Base-by-base conservation (phyloP, 257 asterid genomes). In the Nicotiana benthamiana region DNA sequence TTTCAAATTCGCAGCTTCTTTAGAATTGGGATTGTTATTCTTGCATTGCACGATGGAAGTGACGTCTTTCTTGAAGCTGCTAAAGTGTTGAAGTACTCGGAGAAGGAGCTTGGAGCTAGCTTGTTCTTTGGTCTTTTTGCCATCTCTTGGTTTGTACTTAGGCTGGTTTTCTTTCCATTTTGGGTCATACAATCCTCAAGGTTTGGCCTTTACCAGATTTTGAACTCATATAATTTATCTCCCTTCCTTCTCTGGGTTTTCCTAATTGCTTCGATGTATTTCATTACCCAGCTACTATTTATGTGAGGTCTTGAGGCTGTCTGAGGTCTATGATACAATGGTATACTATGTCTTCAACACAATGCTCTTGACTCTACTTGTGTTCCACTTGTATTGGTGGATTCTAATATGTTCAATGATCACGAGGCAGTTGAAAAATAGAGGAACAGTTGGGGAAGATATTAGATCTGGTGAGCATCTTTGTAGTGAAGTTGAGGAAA, bases 381-480 rank as follows among this genome's bases (percentile, higher is more conserved):
- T 90, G 85, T 96, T 96, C 85, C 99, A 96, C 87, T 80, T 94
- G 72, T 96, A 96, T 86, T 96, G 98, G 99, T 94, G 99, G 97
- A 74, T 88, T 61, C 99, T 96, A 83, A 96, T 96, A 75, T 91
- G 83, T 78, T 79, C 94, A 28, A 94, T 96, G 99, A 89, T 93
- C 86, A 81, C 17, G 72, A 90, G 91, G 85, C 99, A 94, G 87
- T 87, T 96, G 83, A 92, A 89, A 75, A 96, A 93, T 80, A 88
- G 91, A 79, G 99, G 99, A 80, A 87, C 90, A 84, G 97, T 94
- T 83, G 97, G 97, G 70, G 99, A 94, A 94, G 99, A 96, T 84
- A 89, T 96, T 80, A 93, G 99, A 86, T 93, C 98, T 82, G 98
- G 98, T 93, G 68, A 74, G 87, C 82, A 74, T 74, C 24, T 48